Evolutionary conservation across 768 basidiomycete genomes (phyloP), one percentile per base, ranked within the genome.

Genomic region (Lenzites betulinus): DNA sequence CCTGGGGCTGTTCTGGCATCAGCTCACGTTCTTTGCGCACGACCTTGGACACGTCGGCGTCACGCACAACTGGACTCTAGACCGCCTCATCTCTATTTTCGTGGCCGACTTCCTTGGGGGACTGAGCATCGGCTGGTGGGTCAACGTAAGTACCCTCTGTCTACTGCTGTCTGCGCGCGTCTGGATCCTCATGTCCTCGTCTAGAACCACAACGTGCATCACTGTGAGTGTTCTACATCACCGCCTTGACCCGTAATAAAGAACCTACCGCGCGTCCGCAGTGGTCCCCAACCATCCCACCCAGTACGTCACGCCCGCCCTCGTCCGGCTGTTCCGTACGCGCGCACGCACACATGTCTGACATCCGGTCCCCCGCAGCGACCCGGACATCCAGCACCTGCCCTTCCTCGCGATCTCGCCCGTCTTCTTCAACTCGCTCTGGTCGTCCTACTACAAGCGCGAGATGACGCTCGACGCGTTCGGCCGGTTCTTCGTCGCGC

Each of bases 201-300:
- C 35, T 64, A 93, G 90, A 93, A 91, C 71, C 97, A 99, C 71
- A 97, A 98, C 68, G 87, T 95, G 48, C 95, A 98, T 77, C 95
- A 98, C 76, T 79, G 94, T 94, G 71, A 79, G 95, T 83, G 28
- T 48, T 58, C 33, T 20, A 30, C 39, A 51, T 55, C 49, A 49
- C n/a, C 53, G 43, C 56, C 38, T 44, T 38, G 15, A 25, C 15
- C 20, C 20, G 23, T 63, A 49, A 28, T 63, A 44, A 63, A 57
- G 35, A 28, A 11, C 39, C 25, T 53, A n/a, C n/a, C n/a, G 30
- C 53, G 35, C 50, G 41, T 39, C 30, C 46, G 51, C 9, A 97
- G 95, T 98, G 52, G 93, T 98, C 53, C 90, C 96, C n/a, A 98
- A 98, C 70, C 93, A 98, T 65, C 95, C 94, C 6, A 89, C 95